Conservation (phyloP, 208 protist species). For the Acanthamoeba polyphaga region DNA sequence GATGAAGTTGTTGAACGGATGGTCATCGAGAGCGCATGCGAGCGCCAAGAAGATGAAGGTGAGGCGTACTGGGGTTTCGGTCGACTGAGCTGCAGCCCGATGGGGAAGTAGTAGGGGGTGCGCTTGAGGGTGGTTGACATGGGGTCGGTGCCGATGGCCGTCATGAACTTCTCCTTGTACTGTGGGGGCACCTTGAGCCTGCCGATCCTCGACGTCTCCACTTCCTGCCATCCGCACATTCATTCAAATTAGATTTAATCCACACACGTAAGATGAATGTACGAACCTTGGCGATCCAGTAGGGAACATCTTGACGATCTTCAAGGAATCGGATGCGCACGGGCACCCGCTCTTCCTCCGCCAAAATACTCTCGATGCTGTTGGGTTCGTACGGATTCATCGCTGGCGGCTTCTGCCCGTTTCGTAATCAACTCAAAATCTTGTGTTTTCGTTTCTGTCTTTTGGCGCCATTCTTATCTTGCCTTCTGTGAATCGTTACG, state of each 20-base stretch:
- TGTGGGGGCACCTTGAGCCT: constrained; percentile 33
- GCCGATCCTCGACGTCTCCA: background rate
- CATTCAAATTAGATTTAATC: no score
- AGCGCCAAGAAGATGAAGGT: no score
- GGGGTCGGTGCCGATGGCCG: constrained; percentile 13
- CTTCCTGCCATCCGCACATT: background rate
- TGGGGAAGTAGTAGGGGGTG: constrained; percentile 36
- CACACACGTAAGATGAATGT: no score
- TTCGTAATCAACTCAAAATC: background rate
- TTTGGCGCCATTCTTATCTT: background rate
- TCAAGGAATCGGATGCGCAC: constrained; percentile 25
- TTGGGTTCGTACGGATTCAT: constrained; percentile 48
- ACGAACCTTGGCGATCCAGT: constrained; percentile 41
- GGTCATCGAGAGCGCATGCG: no score
- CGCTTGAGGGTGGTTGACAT: constrained; percentile 47
- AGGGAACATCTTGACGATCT: constrained; percentile 15
- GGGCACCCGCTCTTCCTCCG: constrained; percentile 21
- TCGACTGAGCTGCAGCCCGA: constrained; percentile 16
- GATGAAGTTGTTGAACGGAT: background rate
- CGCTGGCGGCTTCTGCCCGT: background rate
- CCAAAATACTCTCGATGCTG: constrained; percentile 15
- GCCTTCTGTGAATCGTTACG: background rate
- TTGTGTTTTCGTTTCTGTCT: background rate
- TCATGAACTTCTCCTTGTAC: constrained; percentile 53
- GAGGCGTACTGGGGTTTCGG: background rate